Evolutionary conservation across 1,284 basidiomycete genomes (phyloP).

Genomic region (Neonothopanus nambi): DNA sequence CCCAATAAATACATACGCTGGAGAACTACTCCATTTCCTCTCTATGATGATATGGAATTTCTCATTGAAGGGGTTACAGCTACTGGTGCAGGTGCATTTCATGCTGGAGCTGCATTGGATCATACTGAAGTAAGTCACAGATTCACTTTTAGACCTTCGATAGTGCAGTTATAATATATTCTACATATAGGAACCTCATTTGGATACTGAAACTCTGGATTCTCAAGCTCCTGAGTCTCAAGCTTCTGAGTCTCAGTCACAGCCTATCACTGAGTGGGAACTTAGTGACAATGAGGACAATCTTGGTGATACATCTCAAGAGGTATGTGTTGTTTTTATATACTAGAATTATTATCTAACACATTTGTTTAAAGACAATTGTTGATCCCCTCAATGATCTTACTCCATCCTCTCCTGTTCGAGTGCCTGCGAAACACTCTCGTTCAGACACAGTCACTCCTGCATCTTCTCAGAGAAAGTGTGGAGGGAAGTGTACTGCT

Average conservation of each 20-base stretch:
- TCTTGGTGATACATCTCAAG: no score
- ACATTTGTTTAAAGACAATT: neutral
- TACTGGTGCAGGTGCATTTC: conserved; percentile 25
- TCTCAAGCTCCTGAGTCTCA: no score
- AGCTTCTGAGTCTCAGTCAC: no score
- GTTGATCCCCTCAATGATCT: neutral
- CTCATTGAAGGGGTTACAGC: conserved; percentile 27
- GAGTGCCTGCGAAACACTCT: neutral
- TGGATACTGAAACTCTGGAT: no score
- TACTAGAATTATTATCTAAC: no score
- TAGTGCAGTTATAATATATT: neutral
- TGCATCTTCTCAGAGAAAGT: no score
- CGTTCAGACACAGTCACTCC: no score
- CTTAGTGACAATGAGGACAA: no score
- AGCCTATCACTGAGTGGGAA: no score
- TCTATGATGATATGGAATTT: conserved; percentile 22
- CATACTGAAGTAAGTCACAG: no score
- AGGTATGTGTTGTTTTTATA: no score
- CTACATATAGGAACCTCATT: neutral
- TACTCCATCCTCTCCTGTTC: neutral
- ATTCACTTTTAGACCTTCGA: no score
- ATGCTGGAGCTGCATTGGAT: conserved; percentile 14
- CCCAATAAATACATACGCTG: conserved; percentile 9
- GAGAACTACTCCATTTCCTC: conserved; percentile 20
- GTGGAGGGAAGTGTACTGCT: neutral